phyloP scores from a whole-genome alignment of 495 filamentous ascomycete species.

The Hypoxylon cercidicola region DNA sequence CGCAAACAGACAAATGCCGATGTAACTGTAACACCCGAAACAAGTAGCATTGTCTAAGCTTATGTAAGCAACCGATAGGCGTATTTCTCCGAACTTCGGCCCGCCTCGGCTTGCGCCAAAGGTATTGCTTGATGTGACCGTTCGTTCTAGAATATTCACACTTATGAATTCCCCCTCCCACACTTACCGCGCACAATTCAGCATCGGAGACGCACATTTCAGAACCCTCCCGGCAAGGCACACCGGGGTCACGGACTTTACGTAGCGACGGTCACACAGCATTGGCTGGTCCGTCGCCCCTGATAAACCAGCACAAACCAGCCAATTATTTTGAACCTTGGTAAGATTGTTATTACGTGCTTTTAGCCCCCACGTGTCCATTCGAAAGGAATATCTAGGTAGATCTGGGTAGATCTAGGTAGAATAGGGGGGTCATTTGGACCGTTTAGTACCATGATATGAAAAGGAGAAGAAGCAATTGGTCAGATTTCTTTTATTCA shows the following conservation, averaged over 20 bases:
- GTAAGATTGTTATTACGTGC: constrained; percentile 27
- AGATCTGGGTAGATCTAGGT: too few relatives aligned
- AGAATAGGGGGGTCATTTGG: background rate
- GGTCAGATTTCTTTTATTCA: background rate
- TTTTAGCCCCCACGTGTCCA: constrained; percentile 1
- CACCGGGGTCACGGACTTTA: constrained; percentile 19
- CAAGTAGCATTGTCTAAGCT: too few relatives aligned
- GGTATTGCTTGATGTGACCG: too few relatives aligned
- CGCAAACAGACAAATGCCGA: background rate
- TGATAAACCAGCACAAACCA: background rate
- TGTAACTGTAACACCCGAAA: too few relatives aligned
- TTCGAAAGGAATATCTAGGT: background rate
- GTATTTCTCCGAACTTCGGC: too few relatives aligned
- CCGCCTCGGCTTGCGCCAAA: too few relatives aligned
- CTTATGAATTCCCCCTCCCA: constrained; percentile 47
- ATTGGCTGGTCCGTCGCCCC: constrained; percentile 6
- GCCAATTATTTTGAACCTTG: constrained; percentile 23
- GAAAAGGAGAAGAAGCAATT: background rate
- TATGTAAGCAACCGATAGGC: too few relatives aligned
- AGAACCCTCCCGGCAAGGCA: constrained; percentile 32
- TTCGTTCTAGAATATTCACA: constrained; percentile 44
- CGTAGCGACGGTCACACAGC: constrained; percentile 37
- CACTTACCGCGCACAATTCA: constrained; percentile 39
- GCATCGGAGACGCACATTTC: constrained; percentile 33
- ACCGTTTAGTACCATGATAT: background rate